These are phyloP conservation scores for Arbutus unedo DNA, from an alignment of 148 eudicot species.

Conservation along the genomic window DNA sequence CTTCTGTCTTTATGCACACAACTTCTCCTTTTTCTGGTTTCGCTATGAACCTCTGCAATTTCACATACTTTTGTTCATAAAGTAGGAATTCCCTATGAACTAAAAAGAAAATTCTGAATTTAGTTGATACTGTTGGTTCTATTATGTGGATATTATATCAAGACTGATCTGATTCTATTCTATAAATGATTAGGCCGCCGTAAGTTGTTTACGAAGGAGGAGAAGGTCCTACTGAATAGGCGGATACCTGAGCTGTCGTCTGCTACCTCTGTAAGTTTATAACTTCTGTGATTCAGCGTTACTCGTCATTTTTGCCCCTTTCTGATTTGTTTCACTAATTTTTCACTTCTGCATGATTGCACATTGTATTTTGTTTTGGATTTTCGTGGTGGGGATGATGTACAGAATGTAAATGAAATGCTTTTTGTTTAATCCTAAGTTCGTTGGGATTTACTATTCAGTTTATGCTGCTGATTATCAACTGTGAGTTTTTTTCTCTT, in stretches of 20 bases:
- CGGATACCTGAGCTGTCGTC: slow-evolving; percentile 61
- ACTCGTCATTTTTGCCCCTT: not conserved
- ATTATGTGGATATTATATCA: not conserved
- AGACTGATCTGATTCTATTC: slow-evolving; percentile 8
- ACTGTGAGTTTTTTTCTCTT: not conserved
- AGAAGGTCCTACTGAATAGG: slow-evolving; percentile 54
- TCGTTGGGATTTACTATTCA: not conserved
- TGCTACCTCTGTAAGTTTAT: slow-evolving; percentile 77
- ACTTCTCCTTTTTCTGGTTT: not conserved
- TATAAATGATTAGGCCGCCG: slow-evolving; percentile 43
- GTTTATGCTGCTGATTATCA: not conserved
- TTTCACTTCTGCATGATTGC: not conserved
- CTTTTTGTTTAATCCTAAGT: not conserved
- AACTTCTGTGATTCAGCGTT: not conserved
- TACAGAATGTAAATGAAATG: not conserved
- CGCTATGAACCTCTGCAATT: not conserved
- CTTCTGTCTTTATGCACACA: not conserved
- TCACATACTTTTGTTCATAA: not conserved
- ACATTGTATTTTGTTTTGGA: not conserved
- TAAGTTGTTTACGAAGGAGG: slow-evolving; percentile 74
- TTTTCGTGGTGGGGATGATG: not conserved
- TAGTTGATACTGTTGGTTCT: not conserved
- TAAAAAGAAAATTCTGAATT: not conserved
- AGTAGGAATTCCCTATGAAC: not conserved
- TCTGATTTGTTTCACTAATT: not conserved